Conservation (phyloP, 139 green algal genomes). For the Medakamo hakoo region DNA sequence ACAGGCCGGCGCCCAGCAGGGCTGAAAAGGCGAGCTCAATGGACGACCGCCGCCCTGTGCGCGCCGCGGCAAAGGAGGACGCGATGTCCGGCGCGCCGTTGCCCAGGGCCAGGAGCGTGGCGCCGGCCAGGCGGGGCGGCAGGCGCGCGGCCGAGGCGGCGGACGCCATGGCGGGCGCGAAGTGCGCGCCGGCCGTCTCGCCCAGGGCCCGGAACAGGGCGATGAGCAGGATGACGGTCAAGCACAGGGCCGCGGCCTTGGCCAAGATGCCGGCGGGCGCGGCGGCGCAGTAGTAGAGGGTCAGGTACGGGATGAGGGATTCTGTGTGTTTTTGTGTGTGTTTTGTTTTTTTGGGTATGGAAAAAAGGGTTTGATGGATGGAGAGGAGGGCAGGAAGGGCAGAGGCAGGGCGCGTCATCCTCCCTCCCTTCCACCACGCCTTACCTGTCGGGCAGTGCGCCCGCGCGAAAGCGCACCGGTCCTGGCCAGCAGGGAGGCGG, state of each 20-base stretch:
- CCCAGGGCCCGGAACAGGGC: slow-evolving; percentile 64
- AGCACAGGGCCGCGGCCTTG: neutral
- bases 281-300: slow-evolving; percentile 30
- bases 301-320: slow-evolving; percentile 17
- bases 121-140: slow-evolving; percentile 65
- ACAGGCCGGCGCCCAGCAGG: slow-evolving; percentile 55
- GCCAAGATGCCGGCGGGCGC: slow-evolving; percentile 2
- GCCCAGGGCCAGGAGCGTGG: slow-evolving; percentile 75
- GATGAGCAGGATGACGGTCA: slow-evolving; percentile 7
- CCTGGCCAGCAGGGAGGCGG: neutral
- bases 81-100: slow-evolving; percentile 80
- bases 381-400: neutral
- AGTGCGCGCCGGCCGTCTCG: slow-evolving; percentile 68
- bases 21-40: slow-evolving; percentile 37
- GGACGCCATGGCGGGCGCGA: slow-evolving; percentile 52
- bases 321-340: too few species aligned
- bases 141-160: slow-evolving; percentile 46
- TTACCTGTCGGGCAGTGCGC: slow-evolving; percentile 6
- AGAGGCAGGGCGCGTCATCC: too few species aligned
- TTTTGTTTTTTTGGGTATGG: too few species aligned
- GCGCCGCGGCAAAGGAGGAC: slow-evolving; percentile 36
- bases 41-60: slow-evolving; percentile 18
- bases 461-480: slow-evolving; percentile 15
- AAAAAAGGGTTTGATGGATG: neutral
- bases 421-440: too few species aligned